Evolutionary conservation across 306 rosid genomes (phyloP), one percentile per base, ranked within the genome.

Genomic region (Carpinus fangiana): DNA sequence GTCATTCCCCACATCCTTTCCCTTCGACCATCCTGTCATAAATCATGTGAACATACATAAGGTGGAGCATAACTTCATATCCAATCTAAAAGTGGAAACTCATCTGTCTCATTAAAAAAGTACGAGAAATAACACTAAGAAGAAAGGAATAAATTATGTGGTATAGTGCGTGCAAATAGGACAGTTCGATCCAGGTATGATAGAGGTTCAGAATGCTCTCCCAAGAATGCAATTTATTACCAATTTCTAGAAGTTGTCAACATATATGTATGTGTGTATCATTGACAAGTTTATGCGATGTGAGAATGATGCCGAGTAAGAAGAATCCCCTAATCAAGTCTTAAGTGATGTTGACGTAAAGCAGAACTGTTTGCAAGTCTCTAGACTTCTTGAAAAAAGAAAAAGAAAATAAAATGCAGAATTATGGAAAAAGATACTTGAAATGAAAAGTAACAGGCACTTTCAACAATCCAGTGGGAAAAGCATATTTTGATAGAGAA

Each of bases 1-100:
- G 93, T 87, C 98, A 95, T 92, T 75, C 89, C 91, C 91, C 88
- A 85, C 46, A 83, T 69, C 80, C 78, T 89, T 77, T 86, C 92
- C 82, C 83, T 82, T 78, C 77, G 89, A 77, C 90, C 89, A 80
- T 77, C 97, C 98, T 94, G 91, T 75, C 80, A 89, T 71, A 84
- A 78, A 69, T 50, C 84, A 76, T 53, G 80, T 21, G 55, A 87
- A 81, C 64, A 73, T 72, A 7, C 79, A 70, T 72, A 81, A 38
- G 17, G 28, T 38, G 50, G n/a, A 34, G 48, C 74, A 74, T 68
- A 48, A 56, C 8, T 60, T 51, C 61, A 62, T 20, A 78, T 12
- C 26, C 47, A 59, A 66, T 72, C 55, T 18, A 43, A 17, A 17
- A 12, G 41, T 31, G 52, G 55, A 1, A 71, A 53, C 21, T 34